Evolutionary conservation across 495 filamentous ascomycete species (phyloP).

Genomic region (Echria macrotheca): DNA sequence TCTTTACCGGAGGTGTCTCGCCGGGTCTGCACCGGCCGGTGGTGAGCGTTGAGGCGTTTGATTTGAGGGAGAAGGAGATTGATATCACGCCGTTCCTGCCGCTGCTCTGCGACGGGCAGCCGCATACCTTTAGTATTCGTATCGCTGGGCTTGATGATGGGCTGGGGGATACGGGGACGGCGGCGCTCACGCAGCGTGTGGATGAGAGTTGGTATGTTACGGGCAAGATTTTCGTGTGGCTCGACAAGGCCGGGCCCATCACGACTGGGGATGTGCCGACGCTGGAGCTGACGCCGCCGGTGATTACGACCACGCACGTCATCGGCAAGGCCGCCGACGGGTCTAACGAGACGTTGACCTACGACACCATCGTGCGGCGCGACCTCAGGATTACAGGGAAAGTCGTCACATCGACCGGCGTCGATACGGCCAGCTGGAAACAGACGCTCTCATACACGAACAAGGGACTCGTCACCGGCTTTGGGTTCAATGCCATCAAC

Average conservation of each 20-base stretch:
- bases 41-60: constrained; percentile 79
- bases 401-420: constrained; percentile 40
- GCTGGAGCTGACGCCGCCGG: constrained; percentile 21
- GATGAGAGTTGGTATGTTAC: constrained; percentile 74
- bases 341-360: constrained; percentile 58
- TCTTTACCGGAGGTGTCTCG: constrained; percentile 83
- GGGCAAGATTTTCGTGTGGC: constrained; percentile 76
- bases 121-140: constrained; percentile 67
- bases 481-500: constrained; percentile 59
- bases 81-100: constrained; percentile 78
- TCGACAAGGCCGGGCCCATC: constrained; percentile 43
- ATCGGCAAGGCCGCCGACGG: constrained; percentile 41
- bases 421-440: constrained; percentile 46
- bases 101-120: constrained; percentile 55
- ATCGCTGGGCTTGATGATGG: constrained; percentile 63
- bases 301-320: constrained; percentile 31
- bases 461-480: constrained; percentile 49
- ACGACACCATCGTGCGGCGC: constrained; percentile 53
- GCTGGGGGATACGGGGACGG: constrained; percentile 43
- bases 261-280: constrained; percentile 43
- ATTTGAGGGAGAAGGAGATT: constrained; percentile 75
- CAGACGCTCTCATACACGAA: constrained; percentile 59
- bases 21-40: constrained; percentile 81
- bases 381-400: constrained; percentile 49
- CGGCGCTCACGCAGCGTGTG: constrained; percentile 52